These are phyloP conservation scores for Phytophthora sp. DNA, from an alignment of 352 stramenopile genomes.

Conservation along the genomic window DNA sequence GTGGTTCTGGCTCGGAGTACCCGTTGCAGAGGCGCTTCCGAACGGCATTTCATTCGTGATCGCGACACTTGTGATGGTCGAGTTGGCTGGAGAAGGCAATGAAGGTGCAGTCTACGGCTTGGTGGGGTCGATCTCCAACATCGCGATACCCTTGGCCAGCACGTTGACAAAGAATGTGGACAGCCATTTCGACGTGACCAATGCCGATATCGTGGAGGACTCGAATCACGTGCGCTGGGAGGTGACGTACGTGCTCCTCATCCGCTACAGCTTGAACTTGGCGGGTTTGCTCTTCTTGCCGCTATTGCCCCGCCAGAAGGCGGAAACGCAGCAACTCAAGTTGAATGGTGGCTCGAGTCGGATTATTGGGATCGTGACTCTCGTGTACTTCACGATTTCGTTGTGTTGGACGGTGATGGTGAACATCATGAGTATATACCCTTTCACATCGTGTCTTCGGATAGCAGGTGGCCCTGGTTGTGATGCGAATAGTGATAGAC, in stretches of 20 bases:
- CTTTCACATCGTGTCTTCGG: slow-evolving; percentile 26
- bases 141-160: slow-evolving; percentile 39
- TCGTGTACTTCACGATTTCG: slow-evolving; percentile 34
- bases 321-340: slow-evolving; percentile 44
- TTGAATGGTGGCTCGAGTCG: slow-evolving; percentile 42
- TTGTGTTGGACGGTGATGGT: slow-evolving; percentile 32
- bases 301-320: slow-evolving; percentile 50
- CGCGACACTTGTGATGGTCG: slow-evolving; percentile 45
- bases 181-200: slow-evolving; percentile 41
- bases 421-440: slow-evolving; percentile 42
- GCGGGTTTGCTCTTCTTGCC: slow-evolving; percentile 38
- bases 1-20: slow-evolving; percentile 53
- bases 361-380: slow-evolving; percentile 34
- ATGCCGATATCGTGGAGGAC: slow-evolving; percentile 48
- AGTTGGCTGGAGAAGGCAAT: slow-evolving; percentile 45
- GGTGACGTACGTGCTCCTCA: slow-evolving; percentile 46
- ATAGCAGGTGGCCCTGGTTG: slow-evolving; percentile 29
- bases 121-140: slow-evolving; percentile 48
- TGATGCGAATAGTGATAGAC: neutral
- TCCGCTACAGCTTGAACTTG: slow-evolving; percentile 41
- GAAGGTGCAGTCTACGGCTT: slow-evolving; percentile 49
- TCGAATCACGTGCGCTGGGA: slow-evolving; percentile 34
- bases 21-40: slow-evolving; percentile 36
- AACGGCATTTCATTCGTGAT: slow-evolving; percentile 49
- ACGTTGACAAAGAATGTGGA: slow-evolving; percentile 43